Evolutionary conservation across 169 alveolate genomes (phyloP), one percentile per base, ranked within the genome.

Genomic region (Plasmodium vivax): DNA sequence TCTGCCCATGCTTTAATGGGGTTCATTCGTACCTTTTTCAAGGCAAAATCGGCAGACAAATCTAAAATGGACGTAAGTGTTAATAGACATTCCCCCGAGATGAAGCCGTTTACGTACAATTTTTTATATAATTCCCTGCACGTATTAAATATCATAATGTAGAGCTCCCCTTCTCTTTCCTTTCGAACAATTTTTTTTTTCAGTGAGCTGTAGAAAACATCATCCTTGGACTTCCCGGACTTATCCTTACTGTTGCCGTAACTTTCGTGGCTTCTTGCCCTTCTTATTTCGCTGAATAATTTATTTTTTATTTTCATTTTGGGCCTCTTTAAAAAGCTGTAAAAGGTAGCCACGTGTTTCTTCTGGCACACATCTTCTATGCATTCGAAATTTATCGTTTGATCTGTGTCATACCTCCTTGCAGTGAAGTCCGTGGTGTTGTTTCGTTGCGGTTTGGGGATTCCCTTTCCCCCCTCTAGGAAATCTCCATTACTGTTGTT

Each of bases 91-190:
- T 96, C 96, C 16, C 98, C 98, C 58, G 97, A 97, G 41, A 97
- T 96, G 83, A 95, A 93, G 36, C 95, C 96, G 27, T 95, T 92
- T 23, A 96, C 94, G 85, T 96, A 97, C 71, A 97, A 94, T 30
- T 96, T 95, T 80, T 95, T 94, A 85, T 97, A 97, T 93, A 96
- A 96, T 92, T 97, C 96, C 62, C 97, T 93, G 91, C 96, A 95
- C 2, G 98, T 97, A 82, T 97, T 97, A 96, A 97, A 96, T n/a
- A 96, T 94, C 97, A 96, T 96, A 74, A 96, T 93, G 88, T 96
- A 97, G 62, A 96, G 75, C 77, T 97, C 98, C 23, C 98, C 98
- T 84, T 97, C 98, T 19, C 97, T 83, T 91, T 96, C 98, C 83
- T 84, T 93, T 83, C 97, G 85, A 51, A 96, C 84, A 43, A 95